Evolutionary conservation across 2,329 filamentous ascomycete genomes (phyloP), one percentile per base, ranked within the genome.

Genomic region (Mycosphaerella arachidis): DNA sequence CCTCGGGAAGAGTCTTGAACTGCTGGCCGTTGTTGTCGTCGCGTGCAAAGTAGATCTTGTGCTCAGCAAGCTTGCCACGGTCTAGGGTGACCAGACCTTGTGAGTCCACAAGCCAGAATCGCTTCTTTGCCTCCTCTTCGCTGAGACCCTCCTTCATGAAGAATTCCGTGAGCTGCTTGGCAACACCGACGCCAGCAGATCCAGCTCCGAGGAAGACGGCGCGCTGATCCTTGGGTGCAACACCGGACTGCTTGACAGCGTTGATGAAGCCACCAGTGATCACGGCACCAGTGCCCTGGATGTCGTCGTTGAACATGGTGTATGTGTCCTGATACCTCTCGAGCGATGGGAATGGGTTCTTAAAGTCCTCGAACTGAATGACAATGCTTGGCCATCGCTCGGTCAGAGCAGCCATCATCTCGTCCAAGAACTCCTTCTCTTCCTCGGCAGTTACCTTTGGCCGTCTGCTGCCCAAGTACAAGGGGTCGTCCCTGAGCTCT

Each of bases 241-340:
- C 86, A 55, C 88, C 89, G 13, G 92, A 95, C 62, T 91, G 85
- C 78, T 93, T 93, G 61, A 96, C 91, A 30, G 82, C 83, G 66
- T 83, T 85, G 77, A 90, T 85, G 75, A 89, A 82, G 68, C 93
- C 93, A 65, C 85, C 93, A 57, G 97, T 84, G 63, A 97, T 92
- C 71, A 99, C 94, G 64, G 93, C 92, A 69, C 94, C 94, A 68
- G 94, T 97, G 67, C 93, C 93, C 81, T 97, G 93, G 73, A 99
- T 94, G 74, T 99, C 93, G 73, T 97, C 94, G 76, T 97, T 97
- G 85, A 99, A 99, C 83, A 91, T 95, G 76, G 90, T 92, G 82
- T 96, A 93, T 66, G 82, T 84, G 74, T 92, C 82, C 68, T 91
- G 89, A 79, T 97, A 97, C 62, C 91, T 86, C 74, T 94, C 89